Percentiles rank a stretch among this genome's conserved stretches.
Evolutionary conservation across 2,329 filamentous ascomycete genomes (phyloP).

Genomic region (Stagonosporopsis chrysanthemi): DNA sequence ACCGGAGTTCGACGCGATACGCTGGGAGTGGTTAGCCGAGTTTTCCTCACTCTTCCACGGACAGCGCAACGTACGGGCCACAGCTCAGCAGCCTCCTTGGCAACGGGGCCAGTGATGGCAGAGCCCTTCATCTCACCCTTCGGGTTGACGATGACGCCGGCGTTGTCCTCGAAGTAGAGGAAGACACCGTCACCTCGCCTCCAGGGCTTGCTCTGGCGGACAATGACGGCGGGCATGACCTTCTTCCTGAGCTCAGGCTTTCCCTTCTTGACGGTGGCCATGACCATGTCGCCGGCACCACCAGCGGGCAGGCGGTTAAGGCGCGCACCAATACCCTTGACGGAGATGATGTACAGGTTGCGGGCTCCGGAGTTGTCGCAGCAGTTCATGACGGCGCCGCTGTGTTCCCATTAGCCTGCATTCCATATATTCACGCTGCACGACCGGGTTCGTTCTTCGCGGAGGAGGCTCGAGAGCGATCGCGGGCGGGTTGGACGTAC

Average conservation of each 20-base stretch:
- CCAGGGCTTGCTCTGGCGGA: slow-evolving; percentile 99
- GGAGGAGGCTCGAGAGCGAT: slow-evolving; percentile 17
- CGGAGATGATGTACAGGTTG: slow-evolving; percentile 99
- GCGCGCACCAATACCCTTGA: slow-evolving; percentile 97
- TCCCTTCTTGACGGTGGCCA: slow-evolving; percentile 99
- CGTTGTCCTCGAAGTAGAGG: slow-evolving; percentile 99
- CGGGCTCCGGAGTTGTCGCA: slow-evolving; percentile 98
- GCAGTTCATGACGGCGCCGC: slow-evolving; percentile 99
- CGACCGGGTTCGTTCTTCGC: slow-evolving; percentile 14
- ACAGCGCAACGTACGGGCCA: slow-evolving; percentile 79
- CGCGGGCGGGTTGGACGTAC: slow-evolving; percentile 68
- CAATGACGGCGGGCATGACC: slow-evolving; percentile 99
- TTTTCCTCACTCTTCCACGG: background rate
- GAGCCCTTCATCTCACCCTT: slow-evolving; percentile 99
- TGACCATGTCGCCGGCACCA: slow-evolving; percentile 99
- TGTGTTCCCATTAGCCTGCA: slow-evolving; percentile 54
- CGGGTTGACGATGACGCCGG: slow-evolving; percentile 99
- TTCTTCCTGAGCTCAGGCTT: slow-evolving; percentile 99
- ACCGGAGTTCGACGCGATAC: slow-evolving; percentile 99
- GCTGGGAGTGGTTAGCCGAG: slow-evolving; percentile 61
- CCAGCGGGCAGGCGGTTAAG: slow-evolving; percentile 97
- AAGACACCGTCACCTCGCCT: slow-evolving; percentile 97
- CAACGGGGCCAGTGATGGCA: slow-evolving; percentile 97
- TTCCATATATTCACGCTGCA: slow-evolving; percentile 22
- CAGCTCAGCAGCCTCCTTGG: slow-evolving; percentile 99